Conservation (phyloP, 352 stramenopile species). For the Thalassiosira delicatula region DNA sequence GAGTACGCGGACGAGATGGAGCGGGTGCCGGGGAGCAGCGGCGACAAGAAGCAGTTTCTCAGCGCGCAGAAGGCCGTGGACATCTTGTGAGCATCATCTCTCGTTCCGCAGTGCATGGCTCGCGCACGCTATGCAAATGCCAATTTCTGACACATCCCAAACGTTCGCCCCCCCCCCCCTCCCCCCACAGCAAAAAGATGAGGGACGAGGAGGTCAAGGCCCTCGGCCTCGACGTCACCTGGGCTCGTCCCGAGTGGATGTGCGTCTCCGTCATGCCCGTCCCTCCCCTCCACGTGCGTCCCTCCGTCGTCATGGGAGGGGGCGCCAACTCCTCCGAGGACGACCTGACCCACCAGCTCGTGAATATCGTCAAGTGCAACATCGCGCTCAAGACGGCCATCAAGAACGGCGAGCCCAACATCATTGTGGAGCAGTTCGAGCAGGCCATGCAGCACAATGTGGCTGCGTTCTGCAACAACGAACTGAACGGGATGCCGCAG, state of each 20-base stretch:
- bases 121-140: conserved; percentile 90
- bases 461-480: conserved; percentile 96
- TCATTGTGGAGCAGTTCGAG: conserved; percentile 93
- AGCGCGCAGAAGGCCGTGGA: conserved; percentile 93
- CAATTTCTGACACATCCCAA: too few relatives aligned
- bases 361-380: conserved; percentile 99
- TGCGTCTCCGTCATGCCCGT: conserved; percentile 97
- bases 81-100: conserved; percentile 92
- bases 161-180: too few relatives aligned
- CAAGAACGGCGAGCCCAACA: conserved; percentile 94
- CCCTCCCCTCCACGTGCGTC: conserved; percentile 98
- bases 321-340: conserved; percentile 95
- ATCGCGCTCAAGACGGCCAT: conserved; percentile 94
- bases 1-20: conserved; percentile 96
- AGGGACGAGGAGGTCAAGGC: conserved; percentile 97
- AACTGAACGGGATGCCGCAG: conserved; percentile 93
- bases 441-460: conserved; percentile 89
- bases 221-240: conserved; percentile 94
- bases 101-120: conserved; percentile 86
- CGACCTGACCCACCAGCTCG: conserved; percentile 98
- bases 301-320: conserved; percentile 97
- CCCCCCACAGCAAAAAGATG: conserved; percentile 92
- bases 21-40: conserved; percentile 89
- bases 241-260: conserved; percentile 97
- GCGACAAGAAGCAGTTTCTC: conserved; percentile 96